Evolutionary conservation across 2,329 filamentous ascomycete genomes (phyloP), one percentile per base, ranked within the genome.

Genomic region (Neocucurbitaria cava): DNA sequence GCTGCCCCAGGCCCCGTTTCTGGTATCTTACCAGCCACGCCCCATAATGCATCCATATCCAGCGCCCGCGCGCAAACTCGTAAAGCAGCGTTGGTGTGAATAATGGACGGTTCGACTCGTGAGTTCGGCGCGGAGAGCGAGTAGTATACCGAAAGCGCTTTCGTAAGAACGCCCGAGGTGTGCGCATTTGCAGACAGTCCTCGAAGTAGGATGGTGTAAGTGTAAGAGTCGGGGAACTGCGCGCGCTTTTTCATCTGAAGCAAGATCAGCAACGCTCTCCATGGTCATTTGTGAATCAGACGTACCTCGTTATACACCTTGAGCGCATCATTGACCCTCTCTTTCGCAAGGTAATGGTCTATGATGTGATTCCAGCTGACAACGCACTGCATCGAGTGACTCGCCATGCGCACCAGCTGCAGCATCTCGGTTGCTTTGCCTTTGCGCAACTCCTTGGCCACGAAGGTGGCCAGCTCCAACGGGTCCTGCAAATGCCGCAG

Each of bases 361-460:
- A 99, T 88, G 40, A 96, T 76, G 69, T 90, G 85, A 75, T 98
- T 98, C 93, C 94, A 99, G 54, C 89, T 87, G 53, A 96, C 92
- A 3, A 85, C 80, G 59, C 89, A 87, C 53, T 87, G 79, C 60
- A 84, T 81, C 0, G 81, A 75, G 61, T 83, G 86, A 73, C 87
- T 92, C n/a, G 89, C 89, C 63, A 83, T 80, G 53, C 89, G 86
- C 33, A 89, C 85, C 54, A 96, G 73, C 18, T 85, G 78, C 38
- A 89, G 75, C 23, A 92, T 92, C 68, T 91, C 87, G 2, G 87
- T 84, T 33, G 83, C 83, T 28, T 87, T 80, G 38, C 83, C 83
- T 54, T 83, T 81, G 5, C 72, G 72, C 43, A 98, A 78, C 17
- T 86, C 79, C 45, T 80, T 79, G 48, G 80, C 79, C 38, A 96